Evolutionary conservation across 805 yeast genomes (phyloP), one percentile per base, ranked within the genome.

Genomic region (Saccharomyces eubayanus): DNA sequence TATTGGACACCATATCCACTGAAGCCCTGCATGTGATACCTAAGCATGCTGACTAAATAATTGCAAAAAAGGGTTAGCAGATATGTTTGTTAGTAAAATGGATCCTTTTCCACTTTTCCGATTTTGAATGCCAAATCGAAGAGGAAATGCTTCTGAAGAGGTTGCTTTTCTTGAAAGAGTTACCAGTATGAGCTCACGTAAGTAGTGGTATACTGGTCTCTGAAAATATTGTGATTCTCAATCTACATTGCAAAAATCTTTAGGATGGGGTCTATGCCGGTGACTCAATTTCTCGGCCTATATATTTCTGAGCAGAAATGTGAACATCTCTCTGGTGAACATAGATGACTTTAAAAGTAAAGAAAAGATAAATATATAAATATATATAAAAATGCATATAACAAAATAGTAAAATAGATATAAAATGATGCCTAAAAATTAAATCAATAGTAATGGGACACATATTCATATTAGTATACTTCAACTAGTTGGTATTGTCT

Each of bases 1-100:
- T 92, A 94, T 62, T 85, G 85, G 14, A 90, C 86, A 0, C 85
- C 84, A 66, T 89, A 89, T 14, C 97, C 97, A 65, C 89, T 86
- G 70, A 80, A 89, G 0, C 96, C 96, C 16, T 74, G 71, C 28
- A 96, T 88, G 60, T 87, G 75, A 67, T 76, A 89, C 2, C 84
- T 74, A 20, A 89, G 76, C 96, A 90, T 88, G 21, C 41, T 51
- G 24, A 21, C 16, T 21, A 21, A 46, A 46, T n/a, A 2, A 40
- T 12, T 27, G 20, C 21, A 21, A 11, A 14, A 21, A 20, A 27
- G 21, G 45, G 30, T 10, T 46, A 14, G 30, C 10, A n/a, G 10
- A n/a, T n/a, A 24, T 3, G 41, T 45, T 20, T 21, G 30, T 46
- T 11, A 14, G 14, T 5, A 28, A 21, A 24, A 10, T 21, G 28